phyloP scores from a whole-genome alignment of 345 rosid species.

The Rhodamnia argentea region DNA sequence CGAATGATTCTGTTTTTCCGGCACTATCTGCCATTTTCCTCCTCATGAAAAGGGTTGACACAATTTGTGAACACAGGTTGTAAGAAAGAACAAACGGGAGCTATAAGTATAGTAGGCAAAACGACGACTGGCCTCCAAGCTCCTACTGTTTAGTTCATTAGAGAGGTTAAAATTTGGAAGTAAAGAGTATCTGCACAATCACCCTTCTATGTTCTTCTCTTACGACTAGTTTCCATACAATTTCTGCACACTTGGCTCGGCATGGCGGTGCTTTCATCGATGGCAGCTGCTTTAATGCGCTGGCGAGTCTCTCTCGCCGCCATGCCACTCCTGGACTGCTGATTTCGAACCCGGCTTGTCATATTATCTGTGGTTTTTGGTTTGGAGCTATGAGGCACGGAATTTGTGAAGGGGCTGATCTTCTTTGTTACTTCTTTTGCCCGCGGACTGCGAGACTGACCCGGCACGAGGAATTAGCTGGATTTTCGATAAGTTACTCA shows the following conservation, averaged over 20 bases:
- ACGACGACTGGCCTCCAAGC: background rate
- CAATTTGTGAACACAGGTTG: background rate
- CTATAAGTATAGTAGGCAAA: background rate
- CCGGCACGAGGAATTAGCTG: rapidly evolving
- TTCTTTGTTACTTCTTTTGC: background rate
- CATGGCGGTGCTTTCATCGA: background rate
- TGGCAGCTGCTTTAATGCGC: background rate
- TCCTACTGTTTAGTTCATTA: background rate
- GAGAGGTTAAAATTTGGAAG: background rate
- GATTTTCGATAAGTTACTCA: background rate
- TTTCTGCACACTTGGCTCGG: background rate
- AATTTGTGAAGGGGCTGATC: background rate
- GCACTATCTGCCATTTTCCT: background rate
- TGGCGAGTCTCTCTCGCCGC: background rate
- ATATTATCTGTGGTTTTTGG: too few relatives aligned
- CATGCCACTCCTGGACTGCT: background rate
- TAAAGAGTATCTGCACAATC: background rate
- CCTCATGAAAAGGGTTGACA: background rate
- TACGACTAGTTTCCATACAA: background rate
- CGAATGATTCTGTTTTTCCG: background rate
- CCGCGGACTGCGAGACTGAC: background rate
- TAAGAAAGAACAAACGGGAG: background rate
- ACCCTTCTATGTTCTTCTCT: background rate
- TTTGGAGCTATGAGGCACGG: background rate
- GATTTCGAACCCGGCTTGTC: background rate